Evolutionary conservation across 2,329 filamentous ascomycete genomes (phyloP), one percentile per base, ranked within the genome.

Genomic region (Scorias spongiosa): DNA sequence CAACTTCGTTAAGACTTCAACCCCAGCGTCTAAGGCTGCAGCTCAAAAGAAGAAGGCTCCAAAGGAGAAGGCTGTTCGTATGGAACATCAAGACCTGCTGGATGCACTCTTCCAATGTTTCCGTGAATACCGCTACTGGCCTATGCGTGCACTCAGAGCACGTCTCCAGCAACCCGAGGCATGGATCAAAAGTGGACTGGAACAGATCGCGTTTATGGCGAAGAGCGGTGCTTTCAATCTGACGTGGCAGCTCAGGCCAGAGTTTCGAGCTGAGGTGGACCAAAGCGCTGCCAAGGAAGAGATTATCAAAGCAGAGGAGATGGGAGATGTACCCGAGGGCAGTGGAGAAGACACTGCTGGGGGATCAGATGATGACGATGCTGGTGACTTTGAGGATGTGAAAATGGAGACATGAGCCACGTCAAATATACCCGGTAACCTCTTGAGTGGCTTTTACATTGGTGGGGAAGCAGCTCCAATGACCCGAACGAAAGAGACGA

Each of bases 101-200:
- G 88, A 95, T 65, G 74, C 77, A 50, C 79, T 98, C 48, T 87
- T 89, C 68, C 67, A 74, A 41, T 82, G 80, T 59, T 98, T 95
- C 76, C 76, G 80, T 45, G 70, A 82, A 56, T 93, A 83, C 70
- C 79, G 81, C 54, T 96, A 91, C 64, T 98, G 89, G 88, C 80
- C 83, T n/a, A 84, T 96, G 71, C 88, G 85, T 58, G 77, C 82
- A 5, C 75, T 98, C 53, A 85, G 86, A 50, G 72, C 78, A 42
- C 69, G 74, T 48, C 75, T 93, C 34, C 76, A 80, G 47, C 91
- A 98, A 65, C 91, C 91, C 1, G 91, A 96, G 60, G 80, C 82
- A n/a, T 96, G 88, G 62, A 75, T 98, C 48, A 86, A 89, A 44
- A 78, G 91, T 59, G 81, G 80, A 1, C 66, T 98, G 52, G 82